These are phyloP conservation scores for Tremellales sp. DNA, from an alignment of 1,284 basidiomycete genomes.

Conservation along the genomic window DNA sequence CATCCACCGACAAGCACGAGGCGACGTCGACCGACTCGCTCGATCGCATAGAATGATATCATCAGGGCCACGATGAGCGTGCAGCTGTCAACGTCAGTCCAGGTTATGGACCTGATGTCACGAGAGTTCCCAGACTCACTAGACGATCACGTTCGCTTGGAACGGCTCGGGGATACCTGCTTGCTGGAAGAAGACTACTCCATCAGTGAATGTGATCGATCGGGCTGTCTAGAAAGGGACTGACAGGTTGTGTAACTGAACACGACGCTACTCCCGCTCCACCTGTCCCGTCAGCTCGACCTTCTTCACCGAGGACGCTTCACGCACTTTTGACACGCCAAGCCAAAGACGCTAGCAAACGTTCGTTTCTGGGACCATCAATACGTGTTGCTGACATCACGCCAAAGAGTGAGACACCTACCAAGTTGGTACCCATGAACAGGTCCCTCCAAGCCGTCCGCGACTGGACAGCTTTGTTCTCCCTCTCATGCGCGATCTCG, in stretches of 20 bases:
- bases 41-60: constrained; percentile 6
- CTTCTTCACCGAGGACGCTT: too few relatives aligned
- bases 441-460: constrained; percentile 5
- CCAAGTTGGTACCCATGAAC: constrained; percentile 8
- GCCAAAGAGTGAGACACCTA: too few relatives aligned
- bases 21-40: constrained; percentile 7
- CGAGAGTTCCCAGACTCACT: too few relatives aligned
- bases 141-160: constrained; percentile 3
- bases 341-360: constrained; percentile 8
- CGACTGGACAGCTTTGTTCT: not conserved
- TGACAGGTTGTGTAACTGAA: constrained; percentile 1
- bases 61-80: constrained; percentile 4
- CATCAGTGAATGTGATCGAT: too few relatives aligned
- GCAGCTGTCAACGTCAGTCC: too few relatives aligned
- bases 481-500: constrained; percentile 9
- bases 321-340: constrained; percentile 11
- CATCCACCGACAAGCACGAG: constrained; percentile 5
- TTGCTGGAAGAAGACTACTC: constrained; percentile 4
- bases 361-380: constrained; percentile 14
- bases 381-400: not conserved
- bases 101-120: too few relatives aligned
- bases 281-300: too few relatives aligned
- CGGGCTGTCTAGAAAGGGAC: too few relatives aligned
- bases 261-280: constrained; percentile 7
- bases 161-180: constrained; percentile 7